Evolutionary conservation across 306 rosid species (phyloP), one percentile per base, ranked within the genome.

Genomic region (Acacia melanoxylon): DNA sequence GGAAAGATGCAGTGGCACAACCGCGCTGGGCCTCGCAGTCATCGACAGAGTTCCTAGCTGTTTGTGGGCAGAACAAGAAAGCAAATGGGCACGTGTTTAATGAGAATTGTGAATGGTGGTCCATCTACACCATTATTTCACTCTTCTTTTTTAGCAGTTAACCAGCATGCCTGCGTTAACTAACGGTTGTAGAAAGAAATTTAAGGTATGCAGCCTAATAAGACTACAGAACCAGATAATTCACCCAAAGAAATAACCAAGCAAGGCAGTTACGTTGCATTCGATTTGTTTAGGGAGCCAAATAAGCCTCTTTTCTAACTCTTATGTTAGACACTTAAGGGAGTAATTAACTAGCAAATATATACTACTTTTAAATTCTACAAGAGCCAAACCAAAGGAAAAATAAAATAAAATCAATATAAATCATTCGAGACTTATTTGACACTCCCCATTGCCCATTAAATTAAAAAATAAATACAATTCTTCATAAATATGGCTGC

Each of bases 1-100:
- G 93, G 87, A 85, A 86, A 81, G 90, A 92, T 1, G 98, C 89
- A 0, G 93, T 92, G 70, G 93, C 97, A 10, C 94, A 92, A 77
- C 52, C 90, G 42, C 90, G 42, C 88, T 97, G 9, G 81, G 84
- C 78, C 58, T 89, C 8, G 91, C 94, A 35, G 56, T 88, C 33
- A 45, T 45, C 10, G 97, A 97, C 81, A 79, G 86, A 66, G 31
- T 92, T 56, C 94, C 97, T 19, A 93, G 91, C 63, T 94, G 73
- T 92, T 92, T 79, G 94, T 92, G 31, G 93, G 94, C 65, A 91
- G 58, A 76, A 85, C 93, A 74, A 92, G 97, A 83, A 91, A 88
- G 86, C 85, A 83, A 68, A 73, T 92, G 84, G 97, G 93, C n/a
- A n/a, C n/a, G n/a, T 31, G 86, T 91, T 42, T 82, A 35, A 35